A percentile compares a stretch with the other conserved stretches of the same genome.
These are phyloP conservation scores for Diatrype stigma DNA, from an alignment of 2,329 filamentous ascomycete species.

Conservation along the genomic window DNA sequence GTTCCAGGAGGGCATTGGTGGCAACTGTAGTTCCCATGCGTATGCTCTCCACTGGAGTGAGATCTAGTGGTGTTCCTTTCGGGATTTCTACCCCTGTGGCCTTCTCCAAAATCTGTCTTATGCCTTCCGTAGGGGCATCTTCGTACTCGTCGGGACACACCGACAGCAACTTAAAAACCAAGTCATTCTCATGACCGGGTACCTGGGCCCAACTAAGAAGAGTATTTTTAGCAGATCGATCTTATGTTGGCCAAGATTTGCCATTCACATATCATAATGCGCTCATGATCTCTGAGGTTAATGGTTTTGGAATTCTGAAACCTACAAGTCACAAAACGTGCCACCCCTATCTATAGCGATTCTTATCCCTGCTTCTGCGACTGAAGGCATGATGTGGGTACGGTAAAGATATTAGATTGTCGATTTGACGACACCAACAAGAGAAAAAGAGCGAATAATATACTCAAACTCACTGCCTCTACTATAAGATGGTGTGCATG, in stretches of 20 bases:
- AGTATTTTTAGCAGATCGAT: background rate
- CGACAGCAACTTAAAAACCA: slow-evolving; percentile 69
- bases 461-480: too few species aligned
- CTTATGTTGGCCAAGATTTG: background rate
- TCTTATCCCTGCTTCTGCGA: slow-evolving; percentile 5
- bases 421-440: too few species aligned
- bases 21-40: slow-evolving; percentile 76
- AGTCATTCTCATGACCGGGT: slow-evolving; percentile 58
- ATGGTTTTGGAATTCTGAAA: too few species aligned
- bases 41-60: slow-evolving; percentile 6
- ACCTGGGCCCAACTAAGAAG: slow-evolving; percentile 55
- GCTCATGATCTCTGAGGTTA: background rate
- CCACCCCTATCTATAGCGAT: slow-evolving; percentile 54
- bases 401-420: too few species aligned
- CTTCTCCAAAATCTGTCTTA: slow-evolving; percentile 58
- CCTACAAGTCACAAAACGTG: slow-evolving; percentile 59
- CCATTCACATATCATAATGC: too few species aligned
- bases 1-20: slow-evolving; percentile 67
- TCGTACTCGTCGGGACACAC: slow-evolving; percentile 67
- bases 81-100: slow-evolving; percentile 56
- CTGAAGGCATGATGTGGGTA: slow-evolving; percentile 3
- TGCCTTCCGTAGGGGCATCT: slow-evolving; percentile 67
- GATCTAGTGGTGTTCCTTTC: slow-evolving; percentile 8
- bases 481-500: too few species aligned
- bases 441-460: too few species aligned